phyloP scores from a whole-genome alignment of 2,329 filamentous ascomycete genomes.

The Aquanectria penicillioides region DNA sequence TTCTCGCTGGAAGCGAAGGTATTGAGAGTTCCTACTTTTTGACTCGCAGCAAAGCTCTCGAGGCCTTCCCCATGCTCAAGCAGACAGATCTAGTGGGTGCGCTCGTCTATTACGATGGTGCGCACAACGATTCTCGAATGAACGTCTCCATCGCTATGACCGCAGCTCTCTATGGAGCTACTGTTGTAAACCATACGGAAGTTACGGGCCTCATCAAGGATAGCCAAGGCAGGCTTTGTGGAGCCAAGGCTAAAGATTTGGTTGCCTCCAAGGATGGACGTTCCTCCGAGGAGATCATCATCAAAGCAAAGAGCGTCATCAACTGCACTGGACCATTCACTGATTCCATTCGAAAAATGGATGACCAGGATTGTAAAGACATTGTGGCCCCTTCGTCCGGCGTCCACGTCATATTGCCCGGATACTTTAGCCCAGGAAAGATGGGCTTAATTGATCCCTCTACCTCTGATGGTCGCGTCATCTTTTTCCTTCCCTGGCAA shows the following conservation, averaged over 20 bases:
- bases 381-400: constrained; percentile 89
- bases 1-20: constrained; percentile 85
- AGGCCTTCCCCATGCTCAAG: constrained; percentile 90
- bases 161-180: constrained; percentile 85
- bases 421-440: constrained; percentile 84
- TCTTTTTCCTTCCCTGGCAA: constrained; percentile 95
- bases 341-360: constrained; percentile 86
- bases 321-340: constrained; percentile 92
- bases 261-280: constrained; percentile 72
- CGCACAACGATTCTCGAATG: constrained; percentile 93
- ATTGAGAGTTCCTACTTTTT: constrained; percentile 92
- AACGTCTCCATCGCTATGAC: constrained; percentile 91
- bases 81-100: constrained; percentile 81
- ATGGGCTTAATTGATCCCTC: constrained; percentile 90
- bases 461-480: constrained; percentile 88
- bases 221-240: constrained; percentile 75
- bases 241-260: constrained; percentile 77
- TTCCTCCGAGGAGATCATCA: constrained; percentile 68
- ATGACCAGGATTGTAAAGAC: constrained; percentile 75
- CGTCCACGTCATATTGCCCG: constrained; percentile 86
- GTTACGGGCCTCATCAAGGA: constrained; percentile 82
- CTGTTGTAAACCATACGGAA: constrained; percentile 84
- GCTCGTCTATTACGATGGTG: constrained; percentile 90
- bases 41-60: constrained; percentile 85
- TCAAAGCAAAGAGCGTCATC: constrained; percentile 83